Conservation (phyloP, 306 rosid genomes). For the Geum urbanum region DNA sequence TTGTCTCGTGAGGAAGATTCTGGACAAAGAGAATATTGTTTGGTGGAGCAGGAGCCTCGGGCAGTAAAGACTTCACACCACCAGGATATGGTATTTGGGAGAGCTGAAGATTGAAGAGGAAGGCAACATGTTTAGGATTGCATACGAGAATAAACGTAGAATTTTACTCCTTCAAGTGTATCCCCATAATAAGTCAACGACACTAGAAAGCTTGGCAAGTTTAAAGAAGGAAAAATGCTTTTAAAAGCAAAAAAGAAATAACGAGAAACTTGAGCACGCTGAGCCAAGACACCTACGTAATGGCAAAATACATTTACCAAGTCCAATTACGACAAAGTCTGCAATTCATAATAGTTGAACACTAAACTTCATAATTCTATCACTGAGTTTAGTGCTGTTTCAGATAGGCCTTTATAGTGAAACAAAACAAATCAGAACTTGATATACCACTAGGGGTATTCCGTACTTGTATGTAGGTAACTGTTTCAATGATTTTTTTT, state of each 20-base stretch:
- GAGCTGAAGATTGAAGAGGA: conserved; percentile 34
- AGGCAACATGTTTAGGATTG: conserved; percentile 9
- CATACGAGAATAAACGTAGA: background rate
- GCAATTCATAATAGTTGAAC: background rate
- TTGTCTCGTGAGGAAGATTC: conserved; percentile 85
- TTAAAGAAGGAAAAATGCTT: background rate
- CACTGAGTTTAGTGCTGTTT: background rate
- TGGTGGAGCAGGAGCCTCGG: conserved; percentile 99
- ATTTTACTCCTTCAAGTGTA: background rate
- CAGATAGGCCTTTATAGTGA: background rate
- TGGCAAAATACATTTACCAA: background rate
- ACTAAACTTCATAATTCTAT: background rate
- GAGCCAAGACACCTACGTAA: background rate
- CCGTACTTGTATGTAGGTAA: background rate
- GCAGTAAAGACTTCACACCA: conserved; percentile 68
- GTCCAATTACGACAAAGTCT: background rate
- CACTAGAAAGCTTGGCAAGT: background rate
- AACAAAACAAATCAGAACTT: background rate
- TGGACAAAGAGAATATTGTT: conserved; percentile 89
- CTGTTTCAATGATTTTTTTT: background rate
- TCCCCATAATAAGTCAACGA: background rate
- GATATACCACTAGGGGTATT: background rate
- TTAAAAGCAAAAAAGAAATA: background rate
- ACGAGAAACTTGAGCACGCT: background rate
- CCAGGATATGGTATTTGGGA: conserved; percentile 83